Conservation (phyloP, 495 filamentous ascomycete genomes). For the Tuber microsphaerosporum region DNA sequence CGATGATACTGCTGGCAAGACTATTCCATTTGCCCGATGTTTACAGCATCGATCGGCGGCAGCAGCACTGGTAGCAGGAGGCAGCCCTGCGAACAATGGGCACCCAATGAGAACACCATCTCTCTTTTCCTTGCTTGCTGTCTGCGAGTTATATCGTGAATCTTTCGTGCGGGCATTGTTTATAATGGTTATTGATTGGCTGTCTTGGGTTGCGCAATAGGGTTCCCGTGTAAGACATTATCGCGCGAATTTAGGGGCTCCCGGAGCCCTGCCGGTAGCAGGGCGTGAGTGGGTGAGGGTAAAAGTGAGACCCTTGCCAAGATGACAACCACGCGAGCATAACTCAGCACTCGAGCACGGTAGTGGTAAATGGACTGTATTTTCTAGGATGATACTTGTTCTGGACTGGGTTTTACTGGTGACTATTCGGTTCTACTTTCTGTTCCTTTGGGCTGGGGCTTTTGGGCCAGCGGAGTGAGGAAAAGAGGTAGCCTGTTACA, state of each 20-base stretch:
- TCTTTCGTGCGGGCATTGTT: not conserved
- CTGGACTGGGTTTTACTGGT: not conserved
- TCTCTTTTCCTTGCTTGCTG: not conserved
- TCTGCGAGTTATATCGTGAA: not conserved
- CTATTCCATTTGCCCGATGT: not conserved
- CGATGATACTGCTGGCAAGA: not conserved
- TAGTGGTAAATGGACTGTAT: not conserved
- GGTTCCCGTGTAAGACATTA: constrained; percentile 5
- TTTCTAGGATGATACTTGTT: not conserved
- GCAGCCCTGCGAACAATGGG: not conserved
- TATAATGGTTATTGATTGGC: not conserved
- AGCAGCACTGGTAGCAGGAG: not conserved
- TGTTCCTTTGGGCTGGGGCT: not conserved
- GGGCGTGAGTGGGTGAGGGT: not conserved
- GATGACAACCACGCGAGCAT: not conserved
- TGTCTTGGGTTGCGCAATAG: constrained; percentile 5
- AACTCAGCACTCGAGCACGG: not conserved
- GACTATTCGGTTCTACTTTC: not conserved
- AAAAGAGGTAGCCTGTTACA: not conserved
- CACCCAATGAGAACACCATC: not conserved
- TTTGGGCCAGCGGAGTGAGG: not conserved
- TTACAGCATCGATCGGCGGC: not conserved
- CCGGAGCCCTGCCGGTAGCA: not conserved
- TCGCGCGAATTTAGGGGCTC: constrained; percentile 1
- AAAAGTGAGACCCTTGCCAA: not conserved